A percentile compares a stretch with the other conserved stretches of the same genome.
Evolutionary conservation across 441 rosid genomes (phyloP).

Genomic region (Theobroma grandiflorum): DNA sequence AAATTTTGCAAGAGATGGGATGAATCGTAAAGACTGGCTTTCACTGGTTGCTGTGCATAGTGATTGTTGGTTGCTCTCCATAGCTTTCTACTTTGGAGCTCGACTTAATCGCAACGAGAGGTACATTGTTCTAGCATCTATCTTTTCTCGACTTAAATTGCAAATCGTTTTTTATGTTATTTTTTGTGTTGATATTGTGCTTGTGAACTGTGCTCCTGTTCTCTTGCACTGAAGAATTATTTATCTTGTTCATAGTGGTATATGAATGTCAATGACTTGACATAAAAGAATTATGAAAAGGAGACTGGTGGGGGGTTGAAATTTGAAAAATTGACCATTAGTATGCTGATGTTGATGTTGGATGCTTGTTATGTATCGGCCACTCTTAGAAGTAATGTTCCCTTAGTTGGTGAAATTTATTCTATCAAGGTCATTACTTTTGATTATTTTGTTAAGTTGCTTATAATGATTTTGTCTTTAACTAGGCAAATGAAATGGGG

Average conservation of each 20-base stretch:
- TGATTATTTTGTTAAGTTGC: conserved; percentile 1
- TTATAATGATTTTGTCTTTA: neutral
- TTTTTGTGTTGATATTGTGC: neutral
- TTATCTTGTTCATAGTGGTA: neutral
- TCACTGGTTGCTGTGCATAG: conserved; percentile 87
- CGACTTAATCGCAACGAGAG: conserved; percentile 75
- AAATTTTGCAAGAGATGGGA: conserved; percentile 89
- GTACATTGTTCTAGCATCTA: conserved; percentile 33
- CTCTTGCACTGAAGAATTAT: neutral
- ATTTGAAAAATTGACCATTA: neutral
- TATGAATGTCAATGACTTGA: neutral
- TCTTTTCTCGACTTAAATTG: neutral
- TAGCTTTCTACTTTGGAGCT: conserved; percentile 83
- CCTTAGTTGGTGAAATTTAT: neutral
- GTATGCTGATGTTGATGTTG: neutral
- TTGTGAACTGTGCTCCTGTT: neutral
- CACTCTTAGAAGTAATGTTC: conserved; percentile 1
- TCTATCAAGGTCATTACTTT: neutral
- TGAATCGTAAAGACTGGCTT: conserved; percentile 86
- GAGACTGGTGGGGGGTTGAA: neutral
- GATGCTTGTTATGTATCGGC: neutral
- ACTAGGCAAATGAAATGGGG: neutral
- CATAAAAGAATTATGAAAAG: neutral
- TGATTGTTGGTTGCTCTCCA: conserved; percentile 86
- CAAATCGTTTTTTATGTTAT: neutral